Base-by-base conservation (phyloP, 2,329 filamentous ascomycete genomes). In the Hyphodiscus sp. region DNA sequence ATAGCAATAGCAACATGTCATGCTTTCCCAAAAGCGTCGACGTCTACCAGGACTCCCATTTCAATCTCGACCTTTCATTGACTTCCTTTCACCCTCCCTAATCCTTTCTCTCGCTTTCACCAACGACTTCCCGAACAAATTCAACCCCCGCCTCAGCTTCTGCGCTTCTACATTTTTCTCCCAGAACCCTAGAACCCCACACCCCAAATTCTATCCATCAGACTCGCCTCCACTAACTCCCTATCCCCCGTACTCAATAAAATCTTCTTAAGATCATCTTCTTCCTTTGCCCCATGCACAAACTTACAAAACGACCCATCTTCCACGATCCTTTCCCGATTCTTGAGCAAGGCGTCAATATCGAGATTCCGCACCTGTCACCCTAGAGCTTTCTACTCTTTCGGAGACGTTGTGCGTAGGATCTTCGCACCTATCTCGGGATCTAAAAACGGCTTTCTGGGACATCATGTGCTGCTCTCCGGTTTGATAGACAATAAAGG, bases 401-500 rank as follows among this genome's bases (percentile, higher is more conserved):
- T 67, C 2, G 67, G 65, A 20, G 55, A 59, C 0, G 46, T 23
- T 1, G 65, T 65, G 6, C 57, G 60, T 23, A 70, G 61, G 20
- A 70, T 52, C 20, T 23, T 55, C 38, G 50, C 48, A 50, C 67
- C 63, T 1, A 58, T 58, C 10, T 68, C 65, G 0, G 59, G 23
- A 60, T 79, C 77, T 50, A 67, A 56, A 68, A 80, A 61, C 65
- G 18, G 70, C 70, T 60, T 73, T 72, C 66, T 68, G 69, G 59
- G 67, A 72, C 71, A 71, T 73, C 70, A 79, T 79, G 65, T 77
- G 80, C 72, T 80, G 77, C 59, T 81, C 78, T 1, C 77, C 75
- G 2, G 76, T 78, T n/a, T 67, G 65, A 62, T 76, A 81, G 13
- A 71, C 66, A 41, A 69, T 68, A 6, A n/a, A n/a, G n/a, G 60